Evolutionary conservation across 2,329 filamentous ascomycete genomes (phyloP).

Genomic region (Sclerotinia spermophila): DNA sequence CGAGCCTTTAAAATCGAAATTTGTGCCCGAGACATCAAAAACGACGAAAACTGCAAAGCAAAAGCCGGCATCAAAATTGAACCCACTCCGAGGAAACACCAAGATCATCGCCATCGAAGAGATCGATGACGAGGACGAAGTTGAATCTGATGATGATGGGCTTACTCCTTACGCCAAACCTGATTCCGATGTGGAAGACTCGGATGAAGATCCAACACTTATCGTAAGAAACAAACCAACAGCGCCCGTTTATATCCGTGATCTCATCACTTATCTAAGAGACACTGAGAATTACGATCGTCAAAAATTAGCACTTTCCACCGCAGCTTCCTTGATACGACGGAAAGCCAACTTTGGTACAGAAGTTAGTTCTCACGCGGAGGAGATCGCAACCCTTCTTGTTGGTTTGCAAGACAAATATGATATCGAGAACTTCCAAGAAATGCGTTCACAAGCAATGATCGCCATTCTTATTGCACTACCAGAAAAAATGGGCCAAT

Average conservation of each 20-base stretch:
- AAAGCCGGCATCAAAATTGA: constrained; percentile 36
- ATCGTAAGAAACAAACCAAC: constrained; percentile 78
- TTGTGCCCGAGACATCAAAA: constrained; percentile 23
- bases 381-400: constrained; percentile 73
- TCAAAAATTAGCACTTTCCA: constrained; percentile 73
- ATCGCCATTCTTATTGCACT: constrained; percentile 75
- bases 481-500: constrained; percentile 73
- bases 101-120: constrained; percentile 59
- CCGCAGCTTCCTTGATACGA: constrained; percentile 76
- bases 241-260: constrained; percentile 85
- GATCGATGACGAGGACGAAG: constrained; percentile 54
- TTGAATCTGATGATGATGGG: constrained; percentile 43
- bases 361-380: constrained; percentile 79
- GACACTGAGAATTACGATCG: constrained; percentile 82
- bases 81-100: constrained; percentile 31
- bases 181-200: constrained; percentile 84
- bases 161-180: constrained; percentile 79
- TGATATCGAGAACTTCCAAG: constrained; percentile 73
- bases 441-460: constrained; percentile 73
- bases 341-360: constrained; percentile 85
- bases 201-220: constrained; percentile 86
- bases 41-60: constrained; percentile 20
- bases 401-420: constrained; percentile 82
- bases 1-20: constrained; percentile 44
- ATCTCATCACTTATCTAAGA: constrained; percentile 73